phyloP scores from a whole-genome alignment of 2,329 filamentous ascomycete genomes.

The Ophiosphaerella narmari region DNA sequence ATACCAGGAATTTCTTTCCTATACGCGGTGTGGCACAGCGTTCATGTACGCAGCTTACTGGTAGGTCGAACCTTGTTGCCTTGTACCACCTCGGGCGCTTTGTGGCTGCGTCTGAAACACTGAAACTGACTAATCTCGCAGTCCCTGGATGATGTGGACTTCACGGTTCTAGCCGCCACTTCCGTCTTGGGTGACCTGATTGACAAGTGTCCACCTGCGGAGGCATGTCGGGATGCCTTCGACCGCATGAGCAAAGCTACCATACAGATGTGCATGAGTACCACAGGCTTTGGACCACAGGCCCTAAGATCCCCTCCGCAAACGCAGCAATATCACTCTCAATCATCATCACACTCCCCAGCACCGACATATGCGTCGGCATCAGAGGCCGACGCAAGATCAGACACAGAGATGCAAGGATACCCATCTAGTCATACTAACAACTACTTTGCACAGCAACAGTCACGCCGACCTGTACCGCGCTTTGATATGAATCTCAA shows the following conservation, averaged over 20 bases:
- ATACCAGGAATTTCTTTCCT: constrained; percentile 78
- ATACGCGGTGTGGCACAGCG: constrained; percentile 96
- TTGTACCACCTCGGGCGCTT: constrained; percentile 15
- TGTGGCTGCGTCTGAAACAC: constrained; percentile 1
- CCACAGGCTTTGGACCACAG: constrained; percentile 73
- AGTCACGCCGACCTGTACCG: constrained; percentile 52
- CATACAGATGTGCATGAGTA: constrained; percentile 90
- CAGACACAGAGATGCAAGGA: constrained; percentile 43
- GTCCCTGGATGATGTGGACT: constrained; percentile 96
- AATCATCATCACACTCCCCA: constrained; percentile 27
- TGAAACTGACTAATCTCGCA: constrained; percentile 32
- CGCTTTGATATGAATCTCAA: constrained; percentile 59
- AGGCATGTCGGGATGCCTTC: constrained; percentile 93
- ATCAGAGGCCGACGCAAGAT: constrained; percentile 35
- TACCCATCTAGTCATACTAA: constrained; percentile 21
- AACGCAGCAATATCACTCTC: constrained; percentile 19
- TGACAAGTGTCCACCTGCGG: constrained; percentile 91
- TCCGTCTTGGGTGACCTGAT: constrained; percentile 91
- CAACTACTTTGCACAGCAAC: constrained; percentile 26
- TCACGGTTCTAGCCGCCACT: constrained; percentile 89
- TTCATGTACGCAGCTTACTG: constrained; percentile 81
- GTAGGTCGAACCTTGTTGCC: constrained; percentile 58
- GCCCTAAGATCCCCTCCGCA: constrained; percentile 33
- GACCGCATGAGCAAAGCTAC: constrained; percentile 94
- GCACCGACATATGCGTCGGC: constrained; percentile 32